Evolutionary conservation across 2,329 filamentous ascomycete genomes (phyloP), one percentile per base, ranked within the genome.

Genomic region (Metarhizium brunneum): DNA sequence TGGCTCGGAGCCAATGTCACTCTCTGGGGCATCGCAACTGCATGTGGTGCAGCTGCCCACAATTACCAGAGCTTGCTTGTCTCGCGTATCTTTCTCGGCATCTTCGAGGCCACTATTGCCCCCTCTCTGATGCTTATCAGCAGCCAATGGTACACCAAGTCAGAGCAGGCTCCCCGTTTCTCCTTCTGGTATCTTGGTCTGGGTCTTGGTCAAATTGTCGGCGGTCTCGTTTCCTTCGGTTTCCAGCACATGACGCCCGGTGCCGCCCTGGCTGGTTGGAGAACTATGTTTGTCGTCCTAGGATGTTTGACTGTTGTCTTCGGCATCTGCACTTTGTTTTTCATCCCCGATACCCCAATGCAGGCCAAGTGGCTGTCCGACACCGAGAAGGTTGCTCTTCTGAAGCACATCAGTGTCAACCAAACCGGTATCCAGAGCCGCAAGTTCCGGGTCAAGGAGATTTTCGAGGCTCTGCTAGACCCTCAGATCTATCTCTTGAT

Each of bases 251-350:
- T 76, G 68, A 74, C 61, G 0, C 69, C 70, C 3, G 84, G 81
- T 1, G 70, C 85, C 3, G 67, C 74, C 1, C 76, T 78, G 2
- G 72, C 81, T n/a, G 85, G 85, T 4, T 90, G 85, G 85, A 74
- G 83, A 6, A 85, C 80, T 80, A 76, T 88, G 29, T 89, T 89
- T 67, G 82, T 88, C 50, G 79, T 85, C 13, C 83, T 89, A 62
- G 86, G 86, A 8, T 71, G 74, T 4, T 71, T 71, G 29, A 73
- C 71, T 2, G 65, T 71, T 3, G 16, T 63, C 6, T 63, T 71
- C 6, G 71, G 69, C 0, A 48, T 71, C 8, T 63, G 59, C 51
- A 66, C 67, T 7, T 61, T 71, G 36, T 42, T 67, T 29, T 65
- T 71, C 43, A 62, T 73, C 1, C 71, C 71, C 3, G 68, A 72